A percentile compares a stretch with the other conserved stretches of the same genome.
Conservation (phyloP, 2,329 filamentous ascomycete species). For the Cercospora zeae-maydis region DNA sequence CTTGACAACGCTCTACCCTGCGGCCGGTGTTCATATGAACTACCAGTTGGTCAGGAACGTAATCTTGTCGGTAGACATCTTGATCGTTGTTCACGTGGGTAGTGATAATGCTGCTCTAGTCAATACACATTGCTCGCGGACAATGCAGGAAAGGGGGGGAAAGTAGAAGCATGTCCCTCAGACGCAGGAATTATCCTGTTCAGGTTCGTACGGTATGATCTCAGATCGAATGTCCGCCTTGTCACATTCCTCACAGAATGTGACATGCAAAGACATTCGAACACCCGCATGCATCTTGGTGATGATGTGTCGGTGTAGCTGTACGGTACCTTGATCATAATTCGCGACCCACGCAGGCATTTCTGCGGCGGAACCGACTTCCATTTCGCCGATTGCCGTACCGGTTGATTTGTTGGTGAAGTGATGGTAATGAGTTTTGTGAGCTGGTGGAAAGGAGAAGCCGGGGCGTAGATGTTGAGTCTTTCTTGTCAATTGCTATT, state of each 20-base stretch:
- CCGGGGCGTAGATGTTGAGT: not conserved
- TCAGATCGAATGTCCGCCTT: conserved; percentile 53
- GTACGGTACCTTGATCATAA: conserved; percentile 25
- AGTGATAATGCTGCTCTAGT: conserved; percentile 2
- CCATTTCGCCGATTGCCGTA: conserved; percentile 16
- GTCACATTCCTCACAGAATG: conserved; percentile 26
- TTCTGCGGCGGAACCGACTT: conserved; percentile 11
- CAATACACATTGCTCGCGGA: conserved; percentile 40
- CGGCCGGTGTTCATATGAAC: not conserved
- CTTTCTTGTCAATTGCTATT: not conserved
- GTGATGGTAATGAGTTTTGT: not conserved
- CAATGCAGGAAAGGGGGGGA: conserved; percentile 44
- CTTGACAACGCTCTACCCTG: not conserved
- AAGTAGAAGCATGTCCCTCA: conserved; percentile 71
- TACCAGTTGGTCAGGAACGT: conserved; percentile 83
- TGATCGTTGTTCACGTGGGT: conserved; percentile 40
- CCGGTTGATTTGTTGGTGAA: conserved; percentile 3
- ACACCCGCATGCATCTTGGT: conserved; percentile 42
- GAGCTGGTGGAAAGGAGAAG: not conserved
- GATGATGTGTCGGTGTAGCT: conserved; percentile 15
- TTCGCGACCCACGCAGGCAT: conserved; percentile 8
- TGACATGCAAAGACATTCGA: conserved; percentile 21
- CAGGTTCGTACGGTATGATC: conserved; percentile 79
- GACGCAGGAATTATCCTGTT: conserved; percentile 77
- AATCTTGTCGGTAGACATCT: conserved; percentile 79